Evolutionary conservation across 148 eudicot species (phyloP), one percentile per base, ranked within the genome.

Genomic region (Nepenthes mirabilis): DNA sequence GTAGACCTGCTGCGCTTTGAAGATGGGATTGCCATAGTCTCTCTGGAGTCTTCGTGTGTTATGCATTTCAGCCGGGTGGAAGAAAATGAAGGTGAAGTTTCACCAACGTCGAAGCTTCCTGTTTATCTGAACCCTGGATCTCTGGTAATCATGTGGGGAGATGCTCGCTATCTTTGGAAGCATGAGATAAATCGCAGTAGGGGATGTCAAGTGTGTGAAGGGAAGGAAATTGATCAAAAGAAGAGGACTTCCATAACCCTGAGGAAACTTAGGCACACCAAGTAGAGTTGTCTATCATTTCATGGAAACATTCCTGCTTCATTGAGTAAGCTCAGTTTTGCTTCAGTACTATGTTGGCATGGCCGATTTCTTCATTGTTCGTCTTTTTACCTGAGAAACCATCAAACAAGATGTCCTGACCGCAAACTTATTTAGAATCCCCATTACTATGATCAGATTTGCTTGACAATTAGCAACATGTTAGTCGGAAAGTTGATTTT

Each of bases 1-100:
- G 94, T 91, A 64, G 98, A 91, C 54, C 79, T 91, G 33, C 73
- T 91, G 96, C 84, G 88, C 32, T 91, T 85, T 77, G 98, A 88
- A 67, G 98, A 91, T 64, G 98, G 98, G 66, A 91, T 91, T 35
- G 96, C 96, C 8, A 79, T 91, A 34, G 65, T 86, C 53, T 91
- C 98, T 9, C 55, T 91, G 50, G 98, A 91, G 68, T 91, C 98
- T 32, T 63, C 94, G 0, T 88, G 96, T 52, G 83, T 91, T 58
- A 91, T 91, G 96, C 96, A 83, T 66, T 91, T 91, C 61, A 76
- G 74, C 55, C 75, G 68, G 11, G 86, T 59, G 47, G 78, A 76
- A 63, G 52, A 57, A 32, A 65, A 67, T 35, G 70, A 58, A 63
- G 68, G 67, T 34, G 62, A 69, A 23, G 55, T 52, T 72, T 35